A percentile compares a stretch with the other conserved stretches of the same genome.
These are phyloP conservation scores for Amanita muscaria DNA, from an alignment of 768 basidiomycete species.

Conservation along the genomic window DNA sequence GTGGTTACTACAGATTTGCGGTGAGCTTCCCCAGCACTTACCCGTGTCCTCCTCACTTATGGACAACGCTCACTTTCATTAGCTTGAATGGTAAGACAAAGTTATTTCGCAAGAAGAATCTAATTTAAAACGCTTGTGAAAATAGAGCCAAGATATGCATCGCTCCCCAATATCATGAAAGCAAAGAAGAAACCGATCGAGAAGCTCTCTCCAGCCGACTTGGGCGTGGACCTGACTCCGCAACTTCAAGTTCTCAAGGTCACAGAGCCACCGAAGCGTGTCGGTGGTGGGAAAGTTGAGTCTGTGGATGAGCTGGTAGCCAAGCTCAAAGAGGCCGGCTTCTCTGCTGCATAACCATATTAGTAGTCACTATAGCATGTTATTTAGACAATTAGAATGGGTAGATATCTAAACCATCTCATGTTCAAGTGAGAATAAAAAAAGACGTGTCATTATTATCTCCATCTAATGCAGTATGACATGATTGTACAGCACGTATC, in stretches of 20 bases:
- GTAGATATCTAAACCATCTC: too few relatives aligned
- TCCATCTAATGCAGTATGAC: background rate
- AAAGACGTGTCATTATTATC: too few relatives aligned
- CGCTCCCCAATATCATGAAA: constrained; percentile 97
- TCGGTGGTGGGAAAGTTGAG: constrained; percentile 88
- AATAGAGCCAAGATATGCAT: constrained; percentile 91
- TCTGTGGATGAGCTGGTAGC: constrained; percentile 83
- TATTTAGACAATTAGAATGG: too few relatives aligned
- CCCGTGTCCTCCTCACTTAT: background rate
- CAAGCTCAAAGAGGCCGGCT: constrained; percentile 85
- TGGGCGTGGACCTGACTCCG: constrained; percentile 78
- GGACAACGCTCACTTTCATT: background rate
- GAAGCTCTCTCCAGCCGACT: constrained; percentile 69
- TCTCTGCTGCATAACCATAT: constrained; percentile 29
- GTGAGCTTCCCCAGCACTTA: constrained; percentile 31
- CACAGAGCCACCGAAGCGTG: constrained; percentile 79
- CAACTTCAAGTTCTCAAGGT: constrained; percentile 82
- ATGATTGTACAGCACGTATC: too few relatives aligned
- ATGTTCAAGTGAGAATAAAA: too few relatives aligned
- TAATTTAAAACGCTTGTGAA: background rate
- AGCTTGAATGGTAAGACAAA: constrained; percentile 63
- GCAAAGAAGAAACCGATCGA: constrained; percentile 98
- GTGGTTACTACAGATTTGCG: constrained; percentile 91
- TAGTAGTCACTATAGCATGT: background rate
- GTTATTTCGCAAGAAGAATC: background rate